phyloP scores from a whole-genome alignment of 768 basidiomycete species.

The Pulveroboletus sp. region DNA sequence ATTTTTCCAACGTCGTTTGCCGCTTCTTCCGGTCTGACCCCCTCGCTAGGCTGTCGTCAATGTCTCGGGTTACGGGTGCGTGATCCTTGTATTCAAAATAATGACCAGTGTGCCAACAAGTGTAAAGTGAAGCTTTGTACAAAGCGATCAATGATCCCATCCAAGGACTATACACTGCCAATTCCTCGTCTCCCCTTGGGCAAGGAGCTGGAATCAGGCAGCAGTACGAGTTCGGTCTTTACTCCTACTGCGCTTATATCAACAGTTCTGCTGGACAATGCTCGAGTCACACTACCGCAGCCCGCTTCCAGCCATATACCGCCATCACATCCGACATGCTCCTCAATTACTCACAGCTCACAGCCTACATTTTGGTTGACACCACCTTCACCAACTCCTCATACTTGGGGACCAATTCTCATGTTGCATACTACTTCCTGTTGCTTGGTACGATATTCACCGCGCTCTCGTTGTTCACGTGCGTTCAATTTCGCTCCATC shows the following conservation, averaged over 20 bases:
- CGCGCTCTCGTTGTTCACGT: constrained; percentile 64
- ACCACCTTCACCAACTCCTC: constrained; percentile 56
- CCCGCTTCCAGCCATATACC: constrained; percentile 60
- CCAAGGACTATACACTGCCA: constrained; percentile 58
- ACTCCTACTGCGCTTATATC: constrained; percentile 73
- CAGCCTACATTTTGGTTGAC: constrained; percentile 46
- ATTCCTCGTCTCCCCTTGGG: constrained; percentile 59
- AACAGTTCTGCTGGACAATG: constrained; percentile 57
- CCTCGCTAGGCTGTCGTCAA: constrained; percentile 57
- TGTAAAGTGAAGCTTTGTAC: constrained; percentile 45
- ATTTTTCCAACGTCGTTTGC: constrained; percentile 17
- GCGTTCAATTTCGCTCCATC: constrained; percentile 26
- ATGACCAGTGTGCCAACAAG: neutral
- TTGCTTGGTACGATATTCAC: constrained; percentile 68
- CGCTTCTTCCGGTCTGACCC: constrained; percentile 13
- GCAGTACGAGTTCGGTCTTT: constrained; percentile 75
- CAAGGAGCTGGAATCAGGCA: constrained; percentile 57
- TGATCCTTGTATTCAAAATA: neutral
- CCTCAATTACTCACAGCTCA: constrained; percentile 53
- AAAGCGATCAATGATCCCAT: constrained; percentile 53
- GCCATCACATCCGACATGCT: constrained; percentile 64
- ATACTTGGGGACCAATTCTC: constrained; percentile 59
- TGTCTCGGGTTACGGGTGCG: constrained; percentile 67
- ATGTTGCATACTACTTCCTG: constrained; percentile 71
- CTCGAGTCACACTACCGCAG: constrained; percentile 54